These are phyloP conservation scores for Hanseniaspora occidentalis DNA, from an alignment of 805 yeast genomes.

Conservation along the genomic window DNA sequence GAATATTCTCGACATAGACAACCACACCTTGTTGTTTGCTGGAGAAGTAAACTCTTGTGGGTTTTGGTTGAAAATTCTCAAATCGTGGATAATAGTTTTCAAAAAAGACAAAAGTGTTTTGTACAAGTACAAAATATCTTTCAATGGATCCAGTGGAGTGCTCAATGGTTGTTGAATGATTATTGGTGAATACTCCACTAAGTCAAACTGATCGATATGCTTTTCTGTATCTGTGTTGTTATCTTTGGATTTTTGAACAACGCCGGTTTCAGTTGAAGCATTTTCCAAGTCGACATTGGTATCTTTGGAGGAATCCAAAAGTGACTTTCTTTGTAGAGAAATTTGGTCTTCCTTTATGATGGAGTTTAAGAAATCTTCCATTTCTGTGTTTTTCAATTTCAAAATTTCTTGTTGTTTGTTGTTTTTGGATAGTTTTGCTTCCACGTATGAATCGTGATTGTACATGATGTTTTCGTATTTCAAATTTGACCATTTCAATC, in stretches of 20 bases:
- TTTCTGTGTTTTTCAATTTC: constrained; percentile 25
- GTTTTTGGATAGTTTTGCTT: constrained; percentile 30
- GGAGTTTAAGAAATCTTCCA: constrained; percentile 26
- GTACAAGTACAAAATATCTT: constrained; percentile 80
- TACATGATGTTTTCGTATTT: constrained; percentile 54
- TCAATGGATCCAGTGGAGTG: constrained; percentile 45
- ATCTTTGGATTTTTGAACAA: constrained; percentile 2
- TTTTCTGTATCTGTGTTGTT: constrained; percentile 7
- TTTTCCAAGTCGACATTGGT: constrained; percentile 12
- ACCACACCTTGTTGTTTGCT: constrained; percentile 52
- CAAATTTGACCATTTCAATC: constrained; percentile 65
- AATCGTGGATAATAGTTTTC: constrained; percentile 78
- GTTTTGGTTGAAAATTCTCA: constrained; percentile 82
- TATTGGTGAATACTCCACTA: constrained; percentile 45
- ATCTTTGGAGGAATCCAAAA: too few species aligned
- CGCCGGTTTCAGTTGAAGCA: constrained; percentile 7
- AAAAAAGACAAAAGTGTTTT: constrained; percentile 81
- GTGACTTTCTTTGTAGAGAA: constrained; percentile 1
- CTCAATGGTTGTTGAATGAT: constrained; percentile 33
- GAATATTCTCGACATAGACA: constrained; percentile 73
- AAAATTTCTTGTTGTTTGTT: constrained; percentile 26
- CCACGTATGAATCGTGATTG: constrained; percentile 43
- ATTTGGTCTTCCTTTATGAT: constrained; percentile 16
- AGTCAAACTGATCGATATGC: constrained; percentile 30
- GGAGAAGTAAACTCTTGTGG: constrained; percentile 40